Conservation (phyloP, 2,329 filamentous ascomycete species). For the Xylariaceae sp. region DNA sequence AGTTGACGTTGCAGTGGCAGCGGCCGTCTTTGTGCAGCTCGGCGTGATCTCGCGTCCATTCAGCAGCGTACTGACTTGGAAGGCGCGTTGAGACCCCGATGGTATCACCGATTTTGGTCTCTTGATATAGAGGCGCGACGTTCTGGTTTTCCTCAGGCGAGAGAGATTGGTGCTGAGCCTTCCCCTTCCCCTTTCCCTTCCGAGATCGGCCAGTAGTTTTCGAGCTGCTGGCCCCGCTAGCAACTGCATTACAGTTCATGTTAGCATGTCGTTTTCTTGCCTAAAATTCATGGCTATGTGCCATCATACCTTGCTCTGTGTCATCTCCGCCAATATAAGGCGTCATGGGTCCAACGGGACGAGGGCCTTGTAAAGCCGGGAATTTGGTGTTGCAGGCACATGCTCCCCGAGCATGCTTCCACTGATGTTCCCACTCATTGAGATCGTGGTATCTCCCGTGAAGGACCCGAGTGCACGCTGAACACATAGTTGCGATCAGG, state of each 20-base stretch:
- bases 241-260: background rate
- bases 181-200: conserved; percentile 1
- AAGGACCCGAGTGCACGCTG: conserved; percentile 33
- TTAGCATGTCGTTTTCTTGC: background rate
- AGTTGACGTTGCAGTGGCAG: conserved; percentile 31
- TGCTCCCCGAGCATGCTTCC: conserved; percentile 40
- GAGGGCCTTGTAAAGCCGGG: conserved; percentile 31
- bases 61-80: conserved; percentile 33
- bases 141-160: background rate
- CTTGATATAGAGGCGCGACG: conserved; percentile 11
- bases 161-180: background rate
- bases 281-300: too few species aligned
- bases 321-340: too few species aligned
- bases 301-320: too few species aligned
- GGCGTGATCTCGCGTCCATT: conserved; percentile 37
- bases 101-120: conserved; percentile 8
- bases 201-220: too few species aligned
- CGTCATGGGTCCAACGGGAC: conserved; percentile 13
- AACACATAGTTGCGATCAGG: conserved; percentile 32
- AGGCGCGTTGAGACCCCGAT: conserved; percentile 27
- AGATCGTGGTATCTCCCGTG: conserved; percentile 37
- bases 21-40: conserved; percentile 28
- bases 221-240: background rate
- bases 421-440: conserved; percentile 38
- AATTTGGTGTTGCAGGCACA: conserved; percentile 36